Evolutionary conservation across 2,329 filamentous ascomycete genomes (phyloP).

Genomic region (Penicillium sumatraense): DNA sequence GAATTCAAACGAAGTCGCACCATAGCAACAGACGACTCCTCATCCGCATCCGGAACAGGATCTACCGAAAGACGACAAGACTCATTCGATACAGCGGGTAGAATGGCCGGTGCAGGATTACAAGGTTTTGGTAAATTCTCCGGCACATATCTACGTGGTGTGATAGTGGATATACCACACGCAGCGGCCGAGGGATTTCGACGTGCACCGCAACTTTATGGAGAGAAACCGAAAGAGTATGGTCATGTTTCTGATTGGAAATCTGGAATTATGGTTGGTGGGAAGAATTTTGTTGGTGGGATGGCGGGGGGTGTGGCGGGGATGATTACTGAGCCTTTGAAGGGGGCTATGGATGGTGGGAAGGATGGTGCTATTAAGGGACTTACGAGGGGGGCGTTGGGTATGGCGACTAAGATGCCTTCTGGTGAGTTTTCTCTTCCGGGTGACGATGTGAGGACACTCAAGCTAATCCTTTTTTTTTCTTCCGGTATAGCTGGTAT

Average conservation of each 20-base stretch:
- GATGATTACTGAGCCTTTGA: constrained; percentile 32
- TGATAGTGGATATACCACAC: constrained; percentile 39
- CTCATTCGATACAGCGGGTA: constrained; percentile 13
- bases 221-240: constrained; percentile 38
- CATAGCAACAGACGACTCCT: neutral
- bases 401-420: constrained; percentile 24
- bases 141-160: constrained; percentile 30
- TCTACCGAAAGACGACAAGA: neutral
- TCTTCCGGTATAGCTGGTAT: constrained; percentile 19
- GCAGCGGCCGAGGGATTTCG: constrained; percentile 42
- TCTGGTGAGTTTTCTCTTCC: constrained; percentile 18
- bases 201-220: constrained; percentile 38
- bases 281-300: constrained; percentile 38
- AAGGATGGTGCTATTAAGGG: constrained; percentile 36
- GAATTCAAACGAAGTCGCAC: constrained; percentile 25
- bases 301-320: constrained; percentile 37
- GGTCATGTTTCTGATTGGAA: constrained; percentile 38
- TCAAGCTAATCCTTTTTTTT: neutral
- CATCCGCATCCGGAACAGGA: neutral
- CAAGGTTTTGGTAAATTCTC: constrained; percentile 21
- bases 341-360: constrained; percentile 36
- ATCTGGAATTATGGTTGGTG: constrained; percentile 37
- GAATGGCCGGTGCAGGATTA: neutral
- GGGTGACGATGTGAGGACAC: neutral
- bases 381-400: constrained; percentile 25